Conservation (phyloP, 192 early-diverging fungal genomes). For the Podila minutissima region DNA sequence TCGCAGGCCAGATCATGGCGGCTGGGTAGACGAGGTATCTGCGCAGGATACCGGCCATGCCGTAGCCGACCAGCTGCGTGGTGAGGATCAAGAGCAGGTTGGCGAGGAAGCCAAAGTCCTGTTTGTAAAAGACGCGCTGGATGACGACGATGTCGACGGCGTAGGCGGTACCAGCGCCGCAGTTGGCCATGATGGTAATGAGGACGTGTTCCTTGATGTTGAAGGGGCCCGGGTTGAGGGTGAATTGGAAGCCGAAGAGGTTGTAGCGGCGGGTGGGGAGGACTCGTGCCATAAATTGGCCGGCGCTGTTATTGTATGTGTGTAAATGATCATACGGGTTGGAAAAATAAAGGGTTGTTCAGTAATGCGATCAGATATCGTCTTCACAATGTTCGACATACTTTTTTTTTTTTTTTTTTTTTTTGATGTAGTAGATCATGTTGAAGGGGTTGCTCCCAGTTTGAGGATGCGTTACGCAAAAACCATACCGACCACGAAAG, state of each 20-base stretch:
- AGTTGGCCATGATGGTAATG: slow-evolving; percentile 65
- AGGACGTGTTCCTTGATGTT: slow-evolving; percentile 74
- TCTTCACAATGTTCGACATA: no score
- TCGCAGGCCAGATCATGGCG: slow-evolving; percentile 90
- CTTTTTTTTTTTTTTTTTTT: no score
- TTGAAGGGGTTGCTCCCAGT: no score
- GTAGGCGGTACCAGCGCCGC: slow-evolving; percentile 63
- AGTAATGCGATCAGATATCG: no score
- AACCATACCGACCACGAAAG: background rate
- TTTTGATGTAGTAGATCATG: background rate
- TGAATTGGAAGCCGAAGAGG: slow-evolving; percentile 9
- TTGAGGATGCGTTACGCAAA: background rate
- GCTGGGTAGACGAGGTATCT: slow-evolving; percentile 83
- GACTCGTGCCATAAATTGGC: slow-evolving; percentile 31
- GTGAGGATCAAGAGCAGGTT: slow-evolving; percentile 71
- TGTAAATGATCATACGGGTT: background rate
- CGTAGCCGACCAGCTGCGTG: slow-evolving; percentile 66
- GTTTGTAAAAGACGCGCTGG: slow-evolving; percentile 68
- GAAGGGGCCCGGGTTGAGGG: slow-evolving; percentile 57
- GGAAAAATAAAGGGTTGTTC: background rate
- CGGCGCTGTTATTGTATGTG: slow-evolving; percentile 8
- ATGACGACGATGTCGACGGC: slow-evolving; percentile 69
- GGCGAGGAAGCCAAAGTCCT: slow-evolving; percentile 64
- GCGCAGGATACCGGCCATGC: slow-evolving; percentile 82
- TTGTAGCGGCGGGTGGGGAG: slow-evolving; percentile 8